A percentile compares a stretch with the other conserved stretches of the same genome.
Evolutionary conservation across 1,139 yeast genomes (phyloP).

Genomic region (Sugiyamaella xylanicola): DNA sequence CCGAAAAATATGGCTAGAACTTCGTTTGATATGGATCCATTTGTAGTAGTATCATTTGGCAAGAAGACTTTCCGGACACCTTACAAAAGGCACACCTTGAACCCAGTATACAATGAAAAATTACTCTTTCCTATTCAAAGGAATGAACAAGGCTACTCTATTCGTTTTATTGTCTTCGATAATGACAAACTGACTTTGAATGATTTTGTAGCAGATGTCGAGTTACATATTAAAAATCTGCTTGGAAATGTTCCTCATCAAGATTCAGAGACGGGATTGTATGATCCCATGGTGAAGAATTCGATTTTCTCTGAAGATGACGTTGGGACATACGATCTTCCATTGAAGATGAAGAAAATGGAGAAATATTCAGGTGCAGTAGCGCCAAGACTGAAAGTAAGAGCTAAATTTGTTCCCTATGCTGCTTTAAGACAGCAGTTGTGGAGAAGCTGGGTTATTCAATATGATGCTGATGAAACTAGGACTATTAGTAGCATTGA

Average conservation of each 20-base stretch:
- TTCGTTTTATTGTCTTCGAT: conserved; percentile 76
- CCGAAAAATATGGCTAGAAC: conserved; percentile 53
- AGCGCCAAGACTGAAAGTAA: conserved; percentile 58
- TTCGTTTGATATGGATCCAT: conserved; percentile 95
- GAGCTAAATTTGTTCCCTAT: conserved; percentile 72
- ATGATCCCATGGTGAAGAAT: conserved; percentile 27
- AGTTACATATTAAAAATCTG: conserved; percentile 56
- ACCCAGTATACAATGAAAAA: conserved; percentile 81
- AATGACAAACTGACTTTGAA: conserved; percentile 81
- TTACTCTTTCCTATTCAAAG: conserved; percentile 75
- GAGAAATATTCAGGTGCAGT: conserved; percentile 45
- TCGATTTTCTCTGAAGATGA: conserved; percentile 20
- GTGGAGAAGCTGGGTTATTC: conserved; percentile 66
- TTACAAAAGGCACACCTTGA: conserved; percentile 78
- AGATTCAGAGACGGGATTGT: conserved; percentile 38
- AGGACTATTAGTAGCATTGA: conserved; percentile 56
- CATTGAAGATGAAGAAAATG: conserved; percentile 42
- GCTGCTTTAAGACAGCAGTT: conserved; percentile 63
- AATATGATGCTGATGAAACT: conserved; percentile 52
- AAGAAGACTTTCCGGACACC: conserved; percentile 85
- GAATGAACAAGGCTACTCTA: conserved; percentile 63
- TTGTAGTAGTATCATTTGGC: conserved; percentile 89
- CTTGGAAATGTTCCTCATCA: conserved; percentile 44
- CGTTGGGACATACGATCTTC: conserved; percentile 39
- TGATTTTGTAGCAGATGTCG: conserved; percentile 73